These are phyloP conservation scores for Botryosphaeria agaves DNA, from an alignment of 2,329 filamentous ascomycete genomes.

Conservation along the genomic window DNA sequence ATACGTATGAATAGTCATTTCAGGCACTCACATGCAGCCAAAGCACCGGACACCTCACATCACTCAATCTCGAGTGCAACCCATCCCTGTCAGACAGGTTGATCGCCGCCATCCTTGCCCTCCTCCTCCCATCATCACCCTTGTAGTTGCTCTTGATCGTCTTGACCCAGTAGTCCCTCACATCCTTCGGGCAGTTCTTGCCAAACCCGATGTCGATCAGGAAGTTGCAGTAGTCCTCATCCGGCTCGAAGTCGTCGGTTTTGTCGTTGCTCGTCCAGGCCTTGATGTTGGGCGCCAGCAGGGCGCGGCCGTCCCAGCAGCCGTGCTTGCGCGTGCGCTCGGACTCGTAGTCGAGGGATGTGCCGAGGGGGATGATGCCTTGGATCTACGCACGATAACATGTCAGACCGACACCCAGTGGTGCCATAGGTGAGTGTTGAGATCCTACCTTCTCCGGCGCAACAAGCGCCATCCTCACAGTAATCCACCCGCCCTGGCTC, in stretches of 20 bases:
- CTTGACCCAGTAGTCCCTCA: constrained; percentile 25
- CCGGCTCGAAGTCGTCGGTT: constrained; percentile 25
- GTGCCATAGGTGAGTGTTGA: not conserved
- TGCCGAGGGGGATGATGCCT: constrained; percentile 34
- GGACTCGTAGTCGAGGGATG: constrained; percentile 33
- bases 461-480: constrained; percentile 33
- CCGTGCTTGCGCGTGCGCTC: constrained; percentile 23
- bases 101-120: constrained; percentile 31
- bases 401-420: not conserved
- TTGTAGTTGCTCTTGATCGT: constrained; percentile 27
- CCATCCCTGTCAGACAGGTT: constrained; percentile 31
- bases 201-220: constrained; percentile 31
- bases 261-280: constrained; percentile 20
- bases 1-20: no score
- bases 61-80: constrained; percentile 24
- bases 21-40: constrained; percentile 30
- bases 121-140: constrained; percentile 30
- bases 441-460: constrained; percentile 20
- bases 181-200: constrained; percentile 17
- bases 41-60: constrained; percentile 32
- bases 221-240: constrained; percentile 25
- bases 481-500: constrained; percentile 37
- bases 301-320: constrained; percentile 29
- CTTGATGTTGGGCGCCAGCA: constrained; percentile 18
- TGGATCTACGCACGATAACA: constrained; percentile 22